A percentile compares a stretch with the other conserved stretches of the same genome.
Evolutionary conservation across 192 early-diverging fungal species (phyloP).

Genomic region (Umbelopsis isabellina): DNA sequence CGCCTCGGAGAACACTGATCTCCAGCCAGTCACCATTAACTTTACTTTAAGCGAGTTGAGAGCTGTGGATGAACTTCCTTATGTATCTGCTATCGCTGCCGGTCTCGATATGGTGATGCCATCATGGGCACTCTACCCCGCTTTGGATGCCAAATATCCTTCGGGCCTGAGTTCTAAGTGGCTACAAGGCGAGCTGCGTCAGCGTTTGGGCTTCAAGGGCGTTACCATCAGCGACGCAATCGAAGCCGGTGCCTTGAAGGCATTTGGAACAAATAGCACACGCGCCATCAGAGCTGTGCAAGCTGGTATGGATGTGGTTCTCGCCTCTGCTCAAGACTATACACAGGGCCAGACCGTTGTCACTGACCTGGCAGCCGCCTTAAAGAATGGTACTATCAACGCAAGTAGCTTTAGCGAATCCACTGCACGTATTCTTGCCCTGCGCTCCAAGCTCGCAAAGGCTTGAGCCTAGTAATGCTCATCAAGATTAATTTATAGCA

Average conservation of each 20-base stretch:
- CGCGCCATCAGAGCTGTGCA: neutral
- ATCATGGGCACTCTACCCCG: neutral
- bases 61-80: no score
- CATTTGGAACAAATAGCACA: neutral
- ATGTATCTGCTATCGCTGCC: no score
- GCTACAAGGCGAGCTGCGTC: neutral
- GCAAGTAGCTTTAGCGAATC: no score
- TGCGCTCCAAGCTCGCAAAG: no score
- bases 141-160: neutral
- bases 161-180: neutral
- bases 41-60: no score
- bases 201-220: neutral
- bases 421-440: no score
- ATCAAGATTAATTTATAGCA: no score
- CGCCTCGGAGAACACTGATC: no score
- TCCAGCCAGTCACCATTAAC: no score
- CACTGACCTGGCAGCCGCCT: neutral
- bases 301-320: constrained; percentile 1
- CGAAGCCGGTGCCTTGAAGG: neutral
- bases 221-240: constrained; percentile 5
- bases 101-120: no score
- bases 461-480: no score
- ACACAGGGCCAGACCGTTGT: neutral
- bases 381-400: no score
- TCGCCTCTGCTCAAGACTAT: neutral